Evolutionary conservation across 2,329 filamentous ascomycete genomes (phyloP), one percentile per base, ranked within the genome.

Genomic region (Aspergillus fischeri): DNA sequence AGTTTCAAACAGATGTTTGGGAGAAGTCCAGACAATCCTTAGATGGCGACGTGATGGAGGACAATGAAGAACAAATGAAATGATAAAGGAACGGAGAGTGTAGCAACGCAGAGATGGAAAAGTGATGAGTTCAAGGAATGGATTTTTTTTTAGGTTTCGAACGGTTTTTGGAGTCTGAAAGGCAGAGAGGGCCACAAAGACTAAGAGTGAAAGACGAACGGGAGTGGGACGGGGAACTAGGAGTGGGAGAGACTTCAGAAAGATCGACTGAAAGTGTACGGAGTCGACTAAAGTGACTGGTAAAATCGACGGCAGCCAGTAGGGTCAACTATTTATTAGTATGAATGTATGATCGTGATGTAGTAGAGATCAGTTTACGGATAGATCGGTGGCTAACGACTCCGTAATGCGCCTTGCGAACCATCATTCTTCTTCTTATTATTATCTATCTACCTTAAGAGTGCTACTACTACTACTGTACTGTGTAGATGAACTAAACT

Each of bases 191-290:
- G 42, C 10, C 21, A 49, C 44, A 49, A 21, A 51, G 51, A 45
- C 20, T 49, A 56, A 35, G n/a, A 27, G 52, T 52, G 50, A 25
- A 52, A 29, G 49, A 48, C 44, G 52, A 49, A 49, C 28, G 45
- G 38, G 29, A 52, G 53, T 45, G 51, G 51, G 51, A 49, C 32
- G 45, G 27, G 27, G 41, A 9, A 8, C 28, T 29, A 49, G 11
- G 35, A 24, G 2, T 10, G 25, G 10, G 24, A 41, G 49, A 17
- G 47, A 28, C 28, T 9, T 28, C 25, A 29, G 20, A 44, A 11
- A 11, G 28, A 53, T 25, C 10, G 48, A 29, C n/a, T 50, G 21
- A 14, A 29, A 21, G 21, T 44, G 10, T 21, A 9, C n/a, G 21
- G 14, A 38, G 32, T 38, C 32, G 32, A 17, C 32, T 38, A 17